Evolutionary conservation across 1,139 yeast genomes (phyloP), one percentile per base, ranked within the genome.

Genomic region (Lodderomyces elongisporus): DNA sequence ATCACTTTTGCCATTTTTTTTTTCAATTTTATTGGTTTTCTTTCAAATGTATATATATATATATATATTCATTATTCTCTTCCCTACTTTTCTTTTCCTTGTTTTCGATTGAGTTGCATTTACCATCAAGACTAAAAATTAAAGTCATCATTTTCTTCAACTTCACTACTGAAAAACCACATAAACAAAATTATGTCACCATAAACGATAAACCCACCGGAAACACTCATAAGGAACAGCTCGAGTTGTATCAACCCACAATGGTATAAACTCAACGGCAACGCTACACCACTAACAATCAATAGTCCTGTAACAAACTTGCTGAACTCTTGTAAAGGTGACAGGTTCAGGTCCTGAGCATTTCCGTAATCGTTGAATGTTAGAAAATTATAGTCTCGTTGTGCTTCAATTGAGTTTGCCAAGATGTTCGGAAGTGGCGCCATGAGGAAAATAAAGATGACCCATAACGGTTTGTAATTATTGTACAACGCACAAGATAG

Each of bases 191-290:
- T 77, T 28, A 83, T 81, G 44, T 83, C 83, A 8, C 70, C 55
- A 52, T 83, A 83, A n/a, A 83, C 82, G 33, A 80, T 69, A 41
- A 79, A 56, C 14, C 93, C 93, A 15, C 93, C 93, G 18, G 65
- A 40, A 28, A 77, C 67, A 60, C 88, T 77, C 81, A 82, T 75
- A 6, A 77, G 42, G 51, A 76, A 67, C 17, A 85, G 77, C 26
- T 79, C 74, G 18, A 75, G 51, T 14, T 66, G 68, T 24, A 82
- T 79, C 36, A 80, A 52, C 17, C 64, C 56, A 32, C 77, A 70
- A 52, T 81, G 89, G 52, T 69, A 77, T 27, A 83, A 67, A 5
- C 79, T 77, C 28, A 79, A 45, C 2, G 93, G 91, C 34, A 82
- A 60, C 7, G 78, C 69, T 9, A 81, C 57, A 12, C 91, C 93